Conservation (phyloP, 1,284 basidiomycete genomes). For the Volvariella surrecta region DNA sequence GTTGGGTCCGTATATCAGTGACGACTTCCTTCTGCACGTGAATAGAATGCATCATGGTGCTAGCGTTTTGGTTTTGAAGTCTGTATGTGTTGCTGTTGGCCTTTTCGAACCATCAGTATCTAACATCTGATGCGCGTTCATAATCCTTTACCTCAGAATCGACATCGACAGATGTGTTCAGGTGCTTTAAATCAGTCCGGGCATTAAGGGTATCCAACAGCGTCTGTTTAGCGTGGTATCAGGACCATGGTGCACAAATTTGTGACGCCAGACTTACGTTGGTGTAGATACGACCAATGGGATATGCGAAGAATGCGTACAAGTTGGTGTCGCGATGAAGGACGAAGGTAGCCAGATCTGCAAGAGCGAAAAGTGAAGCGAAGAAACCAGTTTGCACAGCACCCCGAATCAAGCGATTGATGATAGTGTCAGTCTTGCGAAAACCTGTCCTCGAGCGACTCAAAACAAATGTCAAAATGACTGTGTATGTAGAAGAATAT, state of each 20-base stretch:
- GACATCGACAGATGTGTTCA: slow-evolving; percentile 19
- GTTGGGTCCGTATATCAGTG: slow-evolving; percentile 16
- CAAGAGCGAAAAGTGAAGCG: slow-evolving; percentile 32
- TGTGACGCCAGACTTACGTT: slow-evolving; percentile 30
- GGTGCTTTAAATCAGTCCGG: slow-evolving; percentile 22
- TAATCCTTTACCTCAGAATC: slow-evolving; percentile 25
- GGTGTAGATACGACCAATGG: slow-evolving; percentile 35
- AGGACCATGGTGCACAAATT: no score
- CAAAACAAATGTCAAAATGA: slow-evolving; percentile 25
- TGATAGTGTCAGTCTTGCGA: slow-evolving; percentile 32
- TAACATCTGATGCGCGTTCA: no score
- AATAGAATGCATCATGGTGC: slow-evolving; percentile 20
- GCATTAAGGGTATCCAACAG: slow-evolving; percentile 31
- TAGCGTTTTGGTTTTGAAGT: slow-evolving; percentile 21
- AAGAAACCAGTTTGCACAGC: slow-evolving; percentile 40
- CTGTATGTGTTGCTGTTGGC: slow-evolving; percentile 18
- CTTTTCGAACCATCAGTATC: no score
- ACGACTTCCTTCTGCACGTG: slow-evolving; percentile 26
- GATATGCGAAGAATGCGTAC: slow-evolving; percentile 36
- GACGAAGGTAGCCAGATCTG: slow-evolving; percentile 32
- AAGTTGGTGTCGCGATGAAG: slow-evolving; percentile 28
- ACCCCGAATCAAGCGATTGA: slow-evolving; percentile 37
- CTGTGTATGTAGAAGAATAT: slow-evolving; percentile 12
- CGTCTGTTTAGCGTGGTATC: slow-evolving; percentile 22
- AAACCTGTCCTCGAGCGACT: slow-evolving; percentile 33